Evolutionary conservation across 257 asterid species (phyloP).

Genomic region (Scutellaria barbata): DNA sequence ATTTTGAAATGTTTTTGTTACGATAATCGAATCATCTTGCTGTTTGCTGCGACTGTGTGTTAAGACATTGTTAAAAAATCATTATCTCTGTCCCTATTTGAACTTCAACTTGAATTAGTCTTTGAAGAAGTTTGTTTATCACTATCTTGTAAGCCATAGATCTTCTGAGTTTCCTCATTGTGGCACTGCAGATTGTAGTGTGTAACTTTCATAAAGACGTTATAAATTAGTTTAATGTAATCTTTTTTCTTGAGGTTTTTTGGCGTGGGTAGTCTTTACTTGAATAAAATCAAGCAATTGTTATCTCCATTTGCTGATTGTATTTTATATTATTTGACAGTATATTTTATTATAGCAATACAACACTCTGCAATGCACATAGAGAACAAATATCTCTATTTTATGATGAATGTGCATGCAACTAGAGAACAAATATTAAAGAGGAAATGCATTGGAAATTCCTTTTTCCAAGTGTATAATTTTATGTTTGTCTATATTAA

Average conservation of each 20-base stretch:
- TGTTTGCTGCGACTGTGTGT: not conserved
- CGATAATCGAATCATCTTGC: not conserved
- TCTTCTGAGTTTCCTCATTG: not conserved
- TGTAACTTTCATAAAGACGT: no score
- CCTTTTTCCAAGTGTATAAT: no score
- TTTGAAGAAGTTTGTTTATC: not conserved
- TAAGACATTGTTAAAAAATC: not conserved
- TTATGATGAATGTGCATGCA: no score
- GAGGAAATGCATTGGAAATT: no score
- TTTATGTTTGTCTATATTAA: not conserved
- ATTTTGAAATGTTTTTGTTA: not conserved
- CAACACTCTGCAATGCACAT: no score
- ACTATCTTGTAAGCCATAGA: not conserved
- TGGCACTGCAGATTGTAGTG: no score
- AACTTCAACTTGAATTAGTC: not conserved
- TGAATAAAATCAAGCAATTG: not conserved
- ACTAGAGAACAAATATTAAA: no score
- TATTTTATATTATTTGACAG: not conserved
- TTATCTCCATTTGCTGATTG: slow-evolving; percentile 11
- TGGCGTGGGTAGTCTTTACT: no score
- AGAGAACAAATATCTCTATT: no score
- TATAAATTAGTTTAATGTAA: no score
- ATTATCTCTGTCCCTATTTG: not conserved
- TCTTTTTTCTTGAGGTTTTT: no score
- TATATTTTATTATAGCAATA: not conserved